phyloP scores from a whole-genome alignment of 805 yeast species.

The Wickerhamiella dianesei region DNA sequence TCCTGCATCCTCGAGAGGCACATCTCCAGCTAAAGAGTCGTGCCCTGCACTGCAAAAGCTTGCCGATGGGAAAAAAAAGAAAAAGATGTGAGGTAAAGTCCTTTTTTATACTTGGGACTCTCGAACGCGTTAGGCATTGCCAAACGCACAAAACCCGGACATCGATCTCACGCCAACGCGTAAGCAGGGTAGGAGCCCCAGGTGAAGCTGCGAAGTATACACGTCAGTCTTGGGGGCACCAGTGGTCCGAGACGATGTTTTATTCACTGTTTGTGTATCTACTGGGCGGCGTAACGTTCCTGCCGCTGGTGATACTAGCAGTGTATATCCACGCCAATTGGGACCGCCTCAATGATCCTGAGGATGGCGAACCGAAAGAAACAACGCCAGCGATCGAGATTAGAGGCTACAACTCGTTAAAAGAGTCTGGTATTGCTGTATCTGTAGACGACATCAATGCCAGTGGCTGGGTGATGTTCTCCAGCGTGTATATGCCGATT shows the following conservation, averaged over 20 bases:
- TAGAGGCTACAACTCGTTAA: conserved; percentile 10
- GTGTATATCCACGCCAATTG: conserved; percentile 23
- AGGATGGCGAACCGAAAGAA: conserved; percentile 21
- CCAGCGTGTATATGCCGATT: conserved; percentile 6
- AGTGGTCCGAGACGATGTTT: background rate
- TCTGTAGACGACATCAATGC: conserved; percentile 10
- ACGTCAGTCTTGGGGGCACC: too few relatives aligned
- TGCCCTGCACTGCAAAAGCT: background rate
- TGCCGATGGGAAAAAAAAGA: background rate
- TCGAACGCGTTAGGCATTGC: background rate
- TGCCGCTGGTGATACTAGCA: conserved; percentile 41
- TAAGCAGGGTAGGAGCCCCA: background rate
- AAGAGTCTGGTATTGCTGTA: background rate
- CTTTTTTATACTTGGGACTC: background rate
- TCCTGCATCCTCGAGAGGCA: background rate
- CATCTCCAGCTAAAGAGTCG: conserved; percentile 1
- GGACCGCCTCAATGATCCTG: conserved; percentile 25
- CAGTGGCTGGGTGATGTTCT: conserved; percentile 10
- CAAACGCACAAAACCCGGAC: too few relatives aligned
- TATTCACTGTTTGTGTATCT: conserved; percentile 32
- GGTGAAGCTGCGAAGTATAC: background rate
- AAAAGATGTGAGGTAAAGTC: background rate
- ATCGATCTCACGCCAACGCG: too few relatives aligned
- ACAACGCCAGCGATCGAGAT: conserved; percentile 2
- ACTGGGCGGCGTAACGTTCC: conserved; percentile 69